Evolutionary conservation across 2,329 filamentous ascomycete genomes (phyloP), one percentile per base, ranked within the genome.

Genomic region (Leptographium wingfieldii): DNA sequence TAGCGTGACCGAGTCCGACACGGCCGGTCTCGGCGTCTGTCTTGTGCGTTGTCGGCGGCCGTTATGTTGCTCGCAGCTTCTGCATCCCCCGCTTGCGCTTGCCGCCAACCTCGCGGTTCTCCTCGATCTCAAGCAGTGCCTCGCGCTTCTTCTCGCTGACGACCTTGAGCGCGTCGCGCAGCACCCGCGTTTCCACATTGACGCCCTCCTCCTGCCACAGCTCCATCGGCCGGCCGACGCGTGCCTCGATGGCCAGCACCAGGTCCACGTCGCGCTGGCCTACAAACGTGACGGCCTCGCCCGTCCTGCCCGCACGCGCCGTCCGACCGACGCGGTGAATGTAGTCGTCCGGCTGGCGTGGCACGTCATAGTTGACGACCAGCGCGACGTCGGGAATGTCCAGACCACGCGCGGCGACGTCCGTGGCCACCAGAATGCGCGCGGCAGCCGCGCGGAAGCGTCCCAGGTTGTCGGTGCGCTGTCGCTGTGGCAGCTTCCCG

Each of bases 61-160:
- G 9, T 55, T 14, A 59, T 5, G 51, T 55, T 1, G 57, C 57
- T 12, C 51, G 51, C 49, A 83, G 68, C 74, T 83, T 86, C 68
- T 80, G 74, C 75, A 82, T 84, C 14, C 73, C 77, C 62, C 81
- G 74, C 73, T 85, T 86, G 66, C 83, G 74, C 76, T 95, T 94
- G n/a, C 94, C 94, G 60, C 88, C 84, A 5, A 96, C 90, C 73
- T 97, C 92, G 67, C 87, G 86, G 12, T 89, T 87, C 73, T 97
- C 90, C 71, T 96, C 94, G 65, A 97, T 90, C 73, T 95, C 90
- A 66, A 96, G 73, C 71, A 92, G 71, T 0, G 92, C 94, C 74
- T 96, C 91, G 60, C 92, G 82, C 80, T 96, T 96, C 81, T 92
- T 95, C 77, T 95, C 89, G n/a, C 88, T 87, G 6, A 99, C 94